Evolutionary conservation across 2,329 filamentous ascomycete species (phyloP), one percentile per base, ranked within the genome.

Genomic region (Fonsecaea monophora): DNA sequence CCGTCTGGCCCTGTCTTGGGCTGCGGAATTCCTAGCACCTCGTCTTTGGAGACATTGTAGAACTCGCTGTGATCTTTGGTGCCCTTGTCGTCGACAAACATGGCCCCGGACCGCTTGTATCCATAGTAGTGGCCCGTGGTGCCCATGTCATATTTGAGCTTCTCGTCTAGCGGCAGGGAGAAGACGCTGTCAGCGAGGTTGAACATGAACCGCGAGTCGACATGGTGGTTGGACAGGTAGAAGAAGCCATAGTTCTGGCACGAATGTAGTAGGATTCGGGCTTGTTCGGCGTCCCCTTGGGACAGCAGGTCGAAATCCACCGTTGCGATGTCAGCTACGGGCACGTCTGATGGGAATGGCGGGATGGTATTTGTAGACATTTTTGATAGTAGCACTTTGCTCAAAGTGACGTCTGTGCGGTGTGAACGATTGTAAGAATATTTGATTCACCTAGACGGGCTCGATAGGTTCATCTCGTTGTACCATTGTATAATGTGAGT

Each of bases 21-120:
- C 8, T 69, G 54, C 9, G 63, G 50, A n/a, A 68, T 73, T 0
- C 73, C 75, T 32, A 77, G 66, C 5, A 78, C 65, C 21, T 75
- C 74, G 53, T 78, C 76, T 61, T 76, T 75, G 37, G 70, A 73
- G 12, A 78, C 56, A 57, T 72, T 75, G 68, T 75, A 77, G 54
- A 72, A 71, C 42, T 78, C 73, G n/a, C 57, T 60, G 12, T 67
- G 68, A 48, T 71, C 70, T 15, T 64, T 67, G 8, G 70, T 70
- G 7, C 64, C 71, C 42, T 67, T 67, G 34, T 66, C 70, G 54
- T 73, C 72, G 6, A 72, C 58, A 21, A 66, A 55, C 57, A 62
- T 56, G 30, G 57, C 64, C 1, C 65, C 65, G 1, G 48, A 59
- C 10, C 60, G 42, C 61, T 67, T 67, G 35, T 67, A 67, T 7